Conservation (phyloP, 176 grass and related monocot species). For the Panicum miliaceum region DNA sequence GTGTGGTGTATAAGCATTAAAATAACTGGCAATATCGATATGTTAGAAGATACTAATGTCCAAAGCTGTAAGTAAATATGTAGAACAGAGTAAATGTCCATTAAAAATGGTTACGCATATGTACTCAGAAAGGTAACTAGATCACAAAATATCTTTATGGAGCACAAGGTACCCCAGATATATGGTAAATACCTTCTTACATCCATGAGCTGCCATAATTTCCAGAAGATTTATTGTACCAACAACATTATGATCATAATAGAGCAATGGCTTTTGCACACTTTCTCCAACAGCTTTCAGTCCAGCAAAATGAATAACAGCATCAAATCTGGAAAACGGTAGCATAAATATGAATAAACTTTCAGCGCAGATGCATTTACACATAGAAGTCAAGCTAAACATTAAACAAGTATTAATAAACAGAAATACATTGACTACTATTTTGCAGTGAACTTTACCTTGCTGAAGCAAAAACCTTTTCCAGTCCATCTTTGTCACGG, state of each 20-base stretch:
- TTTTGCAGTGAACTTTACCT: conserved; percentile 52
- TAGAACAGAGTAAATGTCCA: neutral
- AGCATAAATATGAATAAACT: conserved; percentile 16
- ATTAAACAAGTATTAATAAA: conserved; percentile 36
- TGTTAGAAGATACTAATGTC: neutral
- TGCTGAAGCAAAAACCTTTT: conserved; percentile 76
- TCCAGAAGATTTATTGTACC: conserved; percentile 93
- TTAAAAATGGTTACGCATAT: neutral
- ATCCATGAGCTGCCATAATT: conserved; percentile 91
- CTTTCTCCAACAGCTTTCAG: conserved; percentile 97
- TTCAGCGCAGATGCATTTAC: neutral
- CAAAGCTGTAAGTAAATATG: neutral
- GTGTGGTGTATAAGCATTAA: neutral
- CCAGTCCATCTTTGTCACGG: conserved; percentile 71
- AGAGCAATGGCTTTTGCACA: conserved; percentile 91
- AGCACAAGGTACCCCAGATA: conserved; percentile 23
- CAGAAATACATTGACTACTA: conserved; percentile 2
- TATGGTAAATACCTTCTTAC: conserved; percentile 79
- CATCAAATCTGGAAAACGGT: conserved; percentile 74
- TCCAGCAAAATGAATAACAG: conserved; percentile 95
- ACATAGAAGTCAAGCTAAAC: conserved; percentile 28
- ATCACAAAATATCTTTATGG: conserved; percentile 16
- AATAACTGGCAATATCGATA: neutral
- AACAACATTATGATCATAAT: conserved; percentile 85
- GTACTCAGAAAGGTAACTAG: conserved; percentile 1